Percentiles rank a stretch among this genome's conserved stretches.
Conservation (phyloP, 2,329 filamentous ascomycete species). For the Fusarium sp. region DNA sequence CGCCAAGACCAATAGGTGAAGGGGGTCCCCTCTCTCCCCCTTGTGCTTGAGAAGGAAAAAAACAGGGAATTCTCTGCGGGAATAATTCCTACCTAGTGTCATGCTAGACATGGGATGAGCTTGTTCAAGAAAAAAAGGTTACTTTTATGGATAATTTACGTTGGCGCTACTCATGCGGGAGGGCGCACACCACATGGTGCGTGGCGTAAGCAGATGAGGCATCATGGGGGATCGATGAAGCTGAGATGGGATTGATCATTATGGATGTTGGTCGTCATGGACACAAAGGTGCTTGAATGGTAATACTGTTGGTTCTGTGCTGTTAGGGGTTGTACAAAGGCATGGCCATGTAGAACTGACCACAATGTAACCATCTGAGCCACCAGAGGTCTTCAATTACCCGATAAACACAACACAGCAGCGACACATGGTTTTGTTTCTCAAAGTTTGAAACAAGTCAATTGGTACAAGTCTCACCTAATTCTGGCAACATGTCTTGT, state of each 20-base stretch:
- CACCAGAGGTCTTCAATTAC: not conserved
- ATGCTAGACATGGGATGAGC: not conserved
- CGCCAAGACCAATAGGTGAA: constrained; percentile 8
- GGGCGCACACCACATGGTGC: constrained; percentile 10
- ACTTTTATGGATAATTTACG: constrained; percentile 29
- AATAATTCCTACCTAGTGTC: not conserved
- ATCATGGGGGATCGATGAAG: not conserved
- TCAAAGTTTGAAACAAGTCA: not conserved
- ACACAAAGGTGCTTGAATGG: not conserved
- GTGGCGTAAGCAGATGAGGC: not conserved
- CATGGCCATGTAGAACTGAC: not conserved
- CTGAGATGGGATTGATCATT: not conserved
- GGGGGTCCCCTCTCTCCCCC: too few relatives aligned
- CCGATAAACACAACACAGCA: not conserved
- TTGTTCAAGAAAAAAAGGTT: constrained; percentile 28
- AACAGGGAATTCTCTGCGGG: constrained; percentile 2
- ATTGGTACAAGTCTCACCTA: not conserved
- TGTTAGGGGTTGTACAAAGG: not conserved
- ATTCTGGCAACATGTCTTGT: not conserved
- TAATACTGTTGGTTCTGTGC: not conserved
- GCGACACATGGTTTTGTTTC: not conserved
- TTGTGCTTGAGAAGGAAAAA: not conserved
- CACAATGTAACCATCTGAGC: not conserved
- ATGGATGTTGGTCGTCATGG: not conserved
- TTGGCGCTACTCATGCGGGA: constrained; percentile 5